Evolutionary conservation across 1,284 basidiomycete species (phyloP).

Genomic region (Rhodotorula sp.): DNA sequence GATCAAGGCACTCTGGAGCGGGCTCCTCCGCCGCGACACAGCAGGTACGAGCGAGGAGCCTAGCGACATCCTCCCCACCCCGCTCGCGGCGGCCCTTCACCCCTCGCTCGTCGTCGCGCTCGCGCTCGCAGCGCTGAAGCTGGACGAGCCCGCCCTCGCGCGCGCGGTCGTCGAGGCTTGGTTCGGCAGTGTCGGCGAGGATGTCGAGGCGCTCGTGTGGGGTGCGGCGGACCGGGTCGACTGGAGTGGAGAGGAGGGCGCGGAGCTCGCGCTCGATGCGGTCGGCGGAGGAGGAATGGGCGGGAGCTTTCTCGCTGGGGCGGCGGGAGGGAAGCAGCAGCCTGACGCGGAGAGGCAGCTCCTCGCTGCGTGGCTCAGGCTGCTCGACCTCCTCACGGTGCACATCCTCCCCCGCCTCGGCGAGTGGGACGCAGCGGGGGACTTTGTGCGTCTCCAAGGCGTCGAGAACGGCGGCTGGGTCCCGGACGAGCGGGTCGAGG

Average conservation of each 20-base stretch:
- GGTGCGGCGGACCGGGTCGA: slow-evolving; percentile 6
- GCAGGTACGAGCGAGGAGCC: background rate
- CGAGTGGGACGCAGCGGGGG: slow-evolving; percentile 43
- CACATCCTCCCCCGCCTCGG: slow-evolving; percentile 35
- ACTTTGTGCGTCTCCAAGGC: slow-evolving; percentile 32
- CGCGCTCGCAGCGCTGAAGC: slow-evolving; percentile 39
- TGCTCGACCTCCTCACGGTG: slow-evolving; percentile 33
- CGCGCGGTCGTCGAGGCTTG: slow-evolving; percentile 32
- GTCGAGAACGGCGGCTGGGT: slow-evolving; percentile 41
- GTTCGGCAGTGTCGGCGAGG: slow-evolving; percentile 27
- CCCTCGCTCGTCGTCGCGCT: slow-evolving; percentile 37
- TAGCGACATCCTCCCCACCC: slow-evolving; percentile 29
- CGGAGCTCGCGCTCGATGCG: slow-evolving; percentile 23
- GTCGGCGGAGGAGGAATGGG: background rate
- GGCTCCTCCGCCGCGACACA: background rate
- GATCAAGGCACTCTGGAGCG: slow-evolving; percentile 24
- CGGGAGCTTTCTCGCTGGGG: background rate
- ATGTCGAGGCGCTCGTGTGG: slow-evolving; percentile 28
- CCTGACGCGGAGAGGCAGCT: slow-evolving; percentile 6
- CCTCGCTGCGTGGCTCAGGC: slow-evolving; percentile 31
- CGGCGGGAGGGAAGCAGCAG: background rate
- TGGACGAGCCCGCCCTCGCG: slow-evolving; percentile 26
- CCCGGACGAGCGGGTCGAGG: slow-evolving; percentile 36
- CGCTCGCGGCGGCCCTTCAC: slow-evolving; percentile 28
- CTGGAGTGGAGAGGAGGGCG: background rate